Evolutionary conservation across 2,329 filamentous ascomycete genomes (phyloP).

Genomic region (Pseudocercospora musae): DNA sequence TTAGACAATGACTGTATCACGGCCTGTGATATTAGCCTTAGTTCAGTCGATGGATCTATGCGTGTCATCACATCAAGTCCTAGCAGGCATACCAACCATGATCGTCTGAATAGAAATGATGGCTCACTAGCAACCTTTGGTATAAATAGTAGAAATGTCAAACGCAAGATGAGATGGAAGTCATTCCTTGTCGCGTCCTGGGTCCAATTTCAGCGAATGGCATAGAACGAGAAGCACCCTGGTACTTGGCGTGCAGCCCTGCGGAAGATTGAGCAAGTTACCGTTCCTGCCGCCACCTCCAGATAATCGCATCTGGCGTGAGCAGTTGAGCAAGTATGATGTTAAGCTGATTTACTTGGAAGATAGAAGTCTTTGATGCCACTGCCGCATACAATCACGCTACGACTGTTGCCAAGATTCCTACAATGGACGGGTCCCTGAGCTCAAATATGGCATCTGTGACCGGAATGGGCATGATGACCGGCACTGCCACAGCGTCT

Average conservation of each 20-base stretch:
- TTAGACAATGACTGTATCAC: no score
- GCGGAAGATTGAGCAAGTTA: constrained; percentile 13
- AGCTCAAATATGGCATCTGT: constrained; percentile 13
- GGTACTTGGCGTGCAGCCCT: constrained; percentile 6
- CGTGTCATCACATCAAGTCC: no score
- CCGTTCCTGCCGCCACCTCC: neutral
- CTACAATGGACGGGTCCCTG: constrained; percentile 2
- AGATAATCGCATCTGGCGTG: neutral
- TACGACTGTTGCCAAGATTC: neutral
- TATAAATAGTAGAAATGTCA: neutral
- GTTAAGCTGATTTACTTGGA: neutral
- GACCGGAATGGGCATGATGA: constrained; percentile 15
- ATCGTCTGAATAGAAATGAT: no score
- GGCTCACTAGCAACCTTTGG: no score
- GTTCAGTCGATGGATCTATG: no score
- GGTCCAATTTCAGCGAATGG: neutral
- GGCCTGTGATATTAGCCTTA: no score
- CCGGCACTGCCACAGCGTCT: constrained; percentile 12
- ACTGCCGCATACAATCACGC: neutral
- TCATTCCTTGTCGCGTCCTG: neutral
- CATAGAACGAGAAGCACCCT: no score
- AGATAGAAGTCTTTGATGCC: neutral
- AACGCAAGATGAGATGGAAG: neutral
- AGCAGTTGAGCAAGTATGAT: neutral
- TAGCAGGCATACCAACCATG: no score